A percentile compares a stretch with the other conserved stretches of the same genome.
phyloP scores from a whole-genome alignment of 1,139 yeast genomes.

The Blastobotrys aristatus region DNA sequence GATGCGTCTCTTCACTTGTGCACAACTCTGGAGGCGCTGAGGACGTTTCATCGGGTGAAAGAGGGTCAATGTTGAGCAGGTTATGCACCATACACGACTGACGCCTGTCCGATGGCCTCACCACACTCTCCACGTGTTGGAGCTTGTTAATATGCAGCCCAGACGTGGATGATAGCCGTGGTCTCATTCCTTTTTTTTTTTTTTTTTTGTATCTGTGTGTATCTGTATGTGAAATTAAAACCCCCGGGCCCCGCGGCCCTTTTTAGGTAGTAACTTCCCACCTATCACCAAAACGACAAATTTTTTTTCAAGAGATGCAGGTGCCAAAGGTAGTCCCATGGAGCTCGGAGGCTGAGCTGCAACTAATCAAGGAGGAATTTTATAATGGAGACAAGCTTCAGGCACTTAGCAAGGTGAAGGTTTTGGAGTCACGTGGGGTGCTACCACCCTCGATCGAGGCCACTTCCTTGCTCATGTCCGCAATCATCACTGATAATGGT shows the following conservation, averaged over 20 bases:
- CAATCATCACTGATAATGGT: slow-evolving; percentile 45
- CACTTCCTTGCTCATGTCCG: slow-evolving; percentile 58
- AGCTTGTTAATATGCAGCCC: slow-evolving; percentile 2
- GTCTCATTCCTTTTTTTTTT: neutral
- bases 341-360: slow-evolving; percentile 47
- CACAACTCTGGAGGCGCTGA: slow-evolving; percentile 6
- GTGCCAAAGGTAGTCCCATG: slow-evolving; percentile 56
- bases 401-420: slow-evolving; percentile 45
- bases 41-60: neutral
- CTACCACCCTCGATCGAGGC: slow-evolving; percentile 78
- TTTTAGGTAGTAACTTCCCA: too few relatives aligned
- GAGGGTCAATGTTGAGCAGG: slow-evolving; percentile 18
- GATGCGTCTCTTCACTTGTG: neutral
- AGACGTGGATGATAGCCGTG: neutral
- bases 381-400: slow-evolving; percentile 39
- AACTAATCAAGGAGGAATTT: slow-evolving; percentile 46
- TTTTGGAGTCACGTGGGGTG: slow-evolving; percentile 61
- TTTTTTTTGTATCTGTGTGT: too few relatives aligned
- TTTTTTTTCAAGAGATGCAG: slow-evolving; percentile 9
- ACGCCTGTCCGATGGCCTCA: neutral
- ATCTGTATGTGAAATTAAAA: too few relatives aligned
- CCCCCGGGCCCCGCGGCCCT: too few relatives aligned
- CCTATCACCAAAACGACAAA: too few relatives aligned
- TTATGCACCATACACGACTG: slow-evolving; percentile 26
- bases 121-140: neutral